Evolutionary conservation across 371 early-diverging fungal genomes (phyloP).

Genomic region (Smittium culicis): DNA sequence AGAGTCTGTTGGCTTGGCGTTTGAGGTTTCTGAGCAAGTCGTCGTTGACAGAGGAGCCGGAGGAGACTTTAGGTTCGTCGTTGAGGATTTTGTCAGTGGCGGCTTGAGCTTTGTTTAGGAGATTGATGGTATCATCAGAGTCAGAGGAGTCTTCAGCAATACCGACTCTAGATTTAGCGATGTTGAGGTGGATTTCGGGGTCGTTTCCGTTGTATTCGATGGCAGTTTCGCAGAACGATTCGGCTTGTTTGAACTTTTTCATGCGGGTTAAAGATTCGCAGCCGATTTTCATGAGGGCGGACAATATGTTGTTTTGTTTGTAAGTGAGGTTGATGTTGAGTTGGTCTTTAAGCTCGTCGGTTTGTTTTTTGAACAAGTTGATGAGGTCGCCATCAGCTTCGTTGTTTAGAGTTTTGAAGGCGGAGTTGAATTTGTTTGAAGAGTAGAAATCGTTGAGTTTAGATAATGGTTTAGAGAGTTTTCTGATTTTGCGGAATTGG

Average conservation of each 20-base stretch:
- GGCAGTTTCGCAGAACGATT: conserved; percentile 33
- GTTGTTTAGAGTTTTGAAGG: conserved; percentile 41
- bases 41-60: conserved; percentile 16
- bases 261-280: conserved; percentile 46
- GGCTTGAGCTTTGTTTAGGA: conserved; percentile 49
- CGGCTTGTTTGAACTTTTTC: conserved; percentile 23
- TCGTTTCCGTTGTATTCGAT: conserved; percentile 40
- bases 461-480: conserved; percentile 55
- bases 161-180: conserved; percentile 27
- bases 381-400: neutral
- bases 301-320: neutral
- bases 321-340: neutral
- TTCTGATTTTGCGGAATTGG: conserved; percentile 53
- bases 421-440: conserved; percentile 47
- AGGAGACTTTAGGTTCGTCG: conserved; percentile 44
- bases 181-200: conserved; percentile 47
- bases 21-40: neutral
- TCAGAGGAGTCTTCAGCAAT: conserved; percentile 38
- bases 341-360: neutral
- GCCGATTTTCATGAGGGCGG: conserved; percentile 26
- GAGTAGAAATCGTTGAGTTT: conserved; percentile 41
- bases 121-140: conserved; percentile 33
- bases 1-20: conserved; percentile 4
- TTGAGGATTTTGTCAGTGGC: too few species aligned
- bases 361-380: neutral